Percentiles rank a stretch among this genome's conserved stretches.
Conservation (phyloP, 2,329 filamentous ascomycete genomes). For the Trichophaea hybrida region DNA sequence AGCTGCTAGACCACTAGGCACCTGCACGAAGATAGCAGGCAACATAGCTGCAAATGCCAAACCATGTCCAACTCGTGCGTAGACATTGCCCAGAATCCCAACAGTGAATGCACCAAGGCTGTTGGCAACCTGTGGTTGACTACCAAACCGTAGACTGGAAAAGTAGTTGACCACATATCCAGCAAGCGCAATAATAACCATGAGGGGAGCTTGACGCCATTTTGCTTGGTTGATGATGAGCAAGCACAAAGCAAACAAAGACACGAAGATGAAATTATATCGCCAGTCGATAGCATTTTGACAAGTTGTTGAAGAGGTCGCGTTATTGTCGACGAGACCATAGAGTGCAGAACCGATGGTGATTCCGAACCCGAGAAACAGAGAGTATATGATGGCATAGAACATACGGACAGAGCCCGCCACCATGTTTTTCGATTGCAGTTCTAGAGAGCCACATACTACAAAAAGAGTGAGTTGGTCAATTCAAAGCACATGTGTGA, state of each 20-base stretch:
- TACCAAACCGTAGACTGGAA: constrained; percentile 48
- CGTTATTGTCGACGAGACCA: constrained; percentile 44
- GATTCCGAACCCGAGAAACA: constrained; percentile 59
- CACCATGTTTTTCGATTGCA: constrained; percentile 54
- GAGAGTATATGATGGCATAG: constrained; percentile 58
- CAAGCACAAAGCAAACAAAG: constrained; percentile 54
- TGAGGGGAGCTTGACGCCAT: constrained; percentile 61
- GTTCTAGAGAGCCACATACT: constrained; percentile 46
- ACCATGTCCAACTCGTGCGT: constrained; percentile 59
- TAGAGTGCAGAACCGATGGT: constrained; percentile 52
- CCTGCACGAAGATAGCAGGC: constrained; percentile 67
- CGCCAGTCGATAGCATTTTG: constrained; percentile 37
- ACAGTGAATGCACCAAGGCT: constrained; percentile 64
- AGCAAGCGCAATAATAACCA: constrained; percentile 57
- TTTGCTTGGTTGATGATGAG: constrained; percentile 71
- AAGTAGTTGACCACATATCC: constrained; percentile 68
- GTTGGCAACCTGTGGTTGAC: constrained; percentile 60
- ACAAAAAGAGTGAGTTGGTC: background rate
- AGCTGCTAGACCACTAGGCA: constrained; percentile 48
- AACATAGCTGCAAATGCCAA: constrained; percentile 74
- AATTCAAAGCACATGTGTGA: background rate
- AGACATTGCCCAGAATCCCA: constrained; percentile 64
- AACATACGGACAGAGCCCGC: constrained; percentile 60
- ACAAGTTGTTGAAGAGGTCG: constrained; percentile 38
- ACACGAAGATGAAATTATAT: constrained; percentile 57